Base-by-base conservation (phyloP, 768 basidiomycete genomes). In the Filobasidium wieringae region DNA sequence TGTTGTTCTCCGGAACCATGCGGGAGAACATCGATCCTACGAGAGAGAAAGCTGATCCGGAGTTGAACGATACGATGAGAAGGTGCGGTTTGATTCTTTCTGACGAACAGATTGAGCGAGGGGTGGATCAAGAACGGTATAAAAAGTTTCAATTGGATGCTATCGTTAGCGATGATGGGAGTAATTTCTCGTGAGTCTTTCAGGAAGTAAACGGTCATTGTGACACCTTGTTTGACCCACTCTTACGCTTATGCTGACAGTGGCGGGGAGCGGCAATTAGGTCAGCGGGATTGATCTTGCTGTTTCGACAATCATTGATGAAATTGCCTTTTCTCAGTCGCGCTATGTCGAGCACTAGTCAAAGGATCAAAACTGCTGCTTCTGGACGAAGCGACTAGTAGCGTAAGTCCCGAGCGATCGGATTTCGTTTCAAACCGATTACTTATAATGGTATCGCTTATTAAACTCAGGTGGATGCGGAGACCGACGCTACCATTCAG, bases 81-180 rank as follows among this genome's bases (percentile, higher is more conserved):
- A 73, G 82, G 43, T 80, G 82, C 12, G 81, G 80, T 74, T 76
- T 86, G 12, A 71, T 49, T 6, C 50, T 31, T 2, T 4, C 32
- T 0, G 9, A 43, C 8, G 41, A 49, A 3, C 36, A 37, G 12
- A 37, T 30, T 3, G 5, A 40, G 19, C 17, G 17, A 11, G 58
- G 22, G 31, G 73, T 11, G 56, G 62, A 63, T 12, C 73, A 26
- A 77, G 82, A 61, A 77, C 80, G 64, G 14, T 57, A 54, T 34
- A 59, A 63, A n/a, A 87, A 87, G 67, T 85, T 86, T 72, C 80
- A 80, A 58, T 72, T 86, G 32, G 80, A 83, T 64, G 77, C 81
- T 0, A 68, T 72, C 1, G 82, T 86, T 6, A 78, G 80, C 7
- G 81, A 84, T 63, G 84, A 85, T 71, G 84, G 84, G 1, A 77